Base-by-base conservation (phyloP, 257 asterid genomes). In the Gardenia jasminoides region DNA sequence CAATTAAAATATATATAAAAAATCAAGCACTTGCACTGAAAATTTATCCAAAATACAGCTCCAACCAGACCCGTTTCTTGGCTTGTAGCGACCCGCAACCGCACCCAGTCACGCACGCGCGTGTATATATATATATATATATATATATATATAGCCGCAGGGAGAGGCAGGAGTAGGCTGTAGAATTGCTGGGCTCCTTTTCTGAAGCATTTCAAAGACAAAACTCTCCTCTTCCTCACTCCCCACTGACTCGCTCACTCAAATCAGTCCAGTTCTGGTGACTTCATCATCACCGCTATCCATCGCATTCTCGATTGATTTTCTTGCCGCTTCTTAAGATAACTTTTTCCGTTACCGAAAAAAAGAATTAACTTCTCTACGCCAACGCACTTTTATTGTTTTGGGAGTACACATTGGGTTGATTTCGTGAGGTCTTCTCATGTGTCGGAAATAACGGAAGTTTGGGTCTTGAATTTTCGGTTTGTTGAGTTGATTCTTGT, bases 401-500 rank as follows among this genome's bases (percentile, higher is more conserved):
- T 36, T 36, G 41, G 41, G 41, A 36, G 41, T 5, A 36, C 41
- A 36, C 41, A 36, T 36, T 36, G 41, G 41, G 41, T 36, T 36
- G 41, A 36, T 36, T 36, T 36, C 4, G 41, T 36, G 41, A 36
- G 41, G 41, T 36, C 4, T 36, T 36, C 41, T 36, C 41, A 3
- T 36, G 6, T 36, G 41, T 36, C 3, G 41, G 41, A 36, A 36
- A 36, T 36, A 5, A 36, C 4, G 41, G 39, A 39, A 64, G 22
- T 64, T 62, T 11, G 5, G 28, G n/a, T 11, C 13, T 22, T 64
- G 26, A 5, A 8, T 72, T n/a, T 72, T 72, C 15, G 58, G 78
- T 33, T 47, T 28, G 8, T 61, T 64, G 47, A 79, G 56, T 74
- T 46, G 47, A 79, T 76, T 79, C 12, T 79, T 33, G 61, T 4